Evolutionary conservation across 495 filamentous ascomycete genomes (phyloP).

Genomic region (Daldinia grandis): DNA sequence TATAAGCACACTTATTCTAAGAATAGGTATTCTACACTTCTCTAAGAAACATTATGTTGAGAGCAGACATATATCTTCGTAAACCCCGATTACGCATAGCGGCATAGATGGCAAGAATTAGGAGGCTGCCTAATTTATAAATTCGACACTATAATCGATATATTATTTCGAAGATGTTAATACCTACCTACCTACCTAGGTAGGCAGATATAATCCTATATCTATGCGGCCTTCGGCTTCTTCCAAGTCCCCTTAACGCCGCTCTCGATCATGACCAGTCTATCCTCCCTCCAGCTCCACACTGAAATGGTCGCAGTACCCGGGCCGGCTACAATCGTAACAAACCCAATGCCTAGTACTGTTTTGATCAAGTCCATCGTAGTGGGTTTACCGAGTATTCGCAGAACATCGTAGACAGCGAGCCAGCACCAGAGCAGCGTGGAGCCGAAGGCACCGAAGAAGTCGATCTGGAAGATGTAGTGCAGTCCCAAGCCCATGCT

Average conservation of each 20-base stretch:
- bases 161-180: neutral
- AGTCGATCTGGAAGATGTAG: constrained; percentile 45
- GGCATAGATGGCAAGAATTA: neutral
- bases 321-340: constrained; percentile 38
- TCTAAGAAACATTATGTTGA: neutral
- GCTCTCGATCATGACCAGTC: constrained; percentile 39
- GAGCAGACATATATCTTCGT: neutral
- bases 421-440: constrained; percentile 42
- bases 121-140: neutral
- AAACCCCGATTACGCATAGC: neutral
- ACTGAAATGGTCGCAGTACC: constrained; percentile 43
- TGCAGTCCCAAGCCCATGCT: constrained; percentile 40
- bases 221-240: constrained; percentile 40
- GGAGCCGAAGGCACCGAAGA: constrained; percentile 37
- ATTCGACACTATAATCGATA: neutral
- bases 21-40: neutral
- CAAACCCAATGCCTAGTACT: constrained; percentile 24
- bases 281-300: constrained; percentile 51
- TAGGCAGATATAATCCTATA: neutral
- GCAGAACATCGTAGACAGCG: constrained; percentile 34
- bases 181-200: too few species aligned
- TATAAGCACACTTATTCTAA: constrained; percentile 14
- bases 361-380: constrained; percentile 18
- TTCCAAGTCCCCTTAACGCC: constrained; percentile 24
- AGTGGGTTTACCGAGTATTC: constrained; percentile 28